phyloP scores from a whole-genome alignment of 208 protist species.

The Crithidia fasciculata region DNA sequence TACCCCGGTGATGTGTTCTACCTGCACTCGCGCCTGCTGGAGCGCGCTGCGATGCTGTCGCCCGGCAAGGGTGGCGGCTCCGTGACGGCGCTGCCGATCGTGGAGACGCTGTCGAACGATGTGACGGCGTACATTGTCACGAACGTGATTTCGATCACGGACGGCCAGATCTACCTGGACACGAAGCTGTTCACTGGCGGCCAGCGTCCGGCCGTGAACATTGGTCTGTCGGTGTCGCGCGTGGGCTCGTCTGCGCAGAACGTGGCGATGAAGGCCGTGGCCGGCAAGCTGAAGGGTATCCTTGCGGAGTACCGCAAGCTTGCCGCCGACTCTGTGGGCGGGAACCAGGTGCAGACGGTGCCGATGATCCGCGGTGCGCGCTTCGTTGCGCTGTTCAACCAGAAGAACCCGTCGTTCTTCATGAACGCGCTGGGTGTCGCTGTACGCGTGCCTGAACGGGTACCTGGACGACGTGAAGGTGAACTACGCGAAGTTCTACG shows the following conservation, averaged over 20 bases:
- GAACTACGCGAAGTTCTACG: slow-evolving; percentile 90
- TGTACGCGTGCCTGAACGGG: slow-evolving; percentile 84
- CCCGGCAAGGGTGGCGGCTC: slow-evolving; percentile 84
- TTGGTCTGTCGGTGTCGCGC: slow-evolving; percentile 95
- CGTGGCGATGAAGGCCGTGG: slow-evolving; percentile 93
- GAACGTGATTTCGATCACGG: slow-evolving; percentile 96
- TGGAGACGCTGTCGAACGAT: slow-evolving; percentile 95
- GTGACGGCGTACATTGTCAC: slow-evolving; percentile 95
- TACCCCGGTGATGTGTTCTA: slow-evolving; percentile 97
- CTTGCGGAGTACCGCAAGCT: slow-evolving; percentile 95
- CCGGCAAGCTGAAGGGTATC: slow-evolving; percentile 92
- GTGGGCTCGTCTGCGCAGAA: slow-evolving; percentile 94
- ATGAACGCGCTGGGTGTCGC: slow-evolving; percentile 81
- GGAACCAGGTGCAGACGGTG: slow-evolving; percentile 75
- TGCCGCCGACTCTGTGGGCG: slow-evolving; percentile 82
- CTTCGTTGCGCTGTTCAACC: slow-evolving; percentile 86
- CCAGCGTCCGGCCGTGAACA: slow-evolving; percentile 94
- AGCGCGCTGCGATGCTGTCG: slow-evolving; percentile 92
- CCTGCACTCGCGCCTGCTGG: slow-evolving; percentile 93
- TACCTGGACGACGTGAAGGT: slow-evolving; percentile 90
- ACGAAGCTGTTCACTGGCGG: slow-evolving; percentile 94
- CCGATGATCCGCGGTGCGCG: slow-evolving; percentile 86
- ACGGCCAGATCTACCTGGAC: slow-evolving; percentile 96
- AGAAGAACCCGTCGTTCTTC: slow-evolving; percentile 89
- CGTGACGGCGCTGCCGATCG: slow-evolving; percentile 92